phyloP scores from a whole-genome alignment of 169 alveolate genomes.

The Plasmodium coatneyi region DNA sequence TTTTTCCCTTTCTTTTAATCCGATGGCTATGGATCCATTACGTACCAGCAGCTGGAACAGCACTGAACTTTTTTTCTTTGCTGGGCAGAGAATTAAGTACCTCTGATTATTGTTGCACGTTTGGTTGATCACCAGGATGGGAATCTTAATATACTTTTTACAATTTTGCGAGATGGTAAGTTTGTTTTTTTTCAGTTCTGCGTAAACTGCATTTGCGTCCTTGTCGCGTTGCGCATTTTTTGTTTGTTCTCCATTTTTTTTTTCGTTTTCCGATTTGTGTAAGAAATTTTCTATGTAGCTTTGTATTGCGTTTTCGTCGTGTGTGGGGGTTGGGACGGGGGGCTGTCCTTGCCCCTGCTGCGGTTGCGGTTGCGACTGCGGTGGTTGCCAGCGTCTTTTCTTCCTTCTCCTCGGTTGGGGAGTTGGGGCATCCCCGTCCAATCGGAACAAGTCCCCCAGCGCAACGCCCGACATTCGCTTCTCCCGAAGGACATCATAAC shows the following conservation, averaged over 20 bases:
- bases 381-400: background rate
- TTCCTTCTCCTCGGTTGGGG: background rate
- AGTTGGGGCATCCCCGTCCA: background rate
- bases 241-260: background rate
- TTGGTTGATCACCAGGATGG: slow-evolving; percentile 48
- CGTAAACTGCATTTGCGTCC: background rate
- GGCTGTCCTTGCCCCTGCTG: background rate
- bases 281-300: slow-evolving; percentile 10
- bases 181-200: slow-evolving; percentile 28
- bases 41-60: slow-evolving; percentile 40
- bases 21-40: slow-evolving; percentile 74
- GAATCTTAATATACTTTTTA: slow-evolving; percentile 42
- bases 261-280: background rate
- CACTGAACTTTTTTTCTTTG: slow-evolving; percentile 56
- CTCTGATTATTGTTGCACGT: slow-evolving; percentile 45
- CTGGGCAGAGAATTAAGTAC: slow-evolving; percentile 62
- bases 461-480: slow-evolving; percentile 3
- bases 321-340: background rate
- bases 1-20: slow-evolving; percentile 70
- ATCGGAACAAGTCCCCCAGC: background rate
- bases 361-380: background rate
- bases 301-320: slow-evolving; percentile 9
- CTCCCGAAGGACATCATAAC: slow-evolving; percentile 29
- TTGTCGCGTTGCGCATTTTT: background rate
- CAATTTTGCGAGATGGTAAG: slow-evolving; percentile 13